Evolutionary conservation across 2,329 filamentous ascomycete species (phyloP).

Genomic region (Xylariaceae sp.): DNA sequence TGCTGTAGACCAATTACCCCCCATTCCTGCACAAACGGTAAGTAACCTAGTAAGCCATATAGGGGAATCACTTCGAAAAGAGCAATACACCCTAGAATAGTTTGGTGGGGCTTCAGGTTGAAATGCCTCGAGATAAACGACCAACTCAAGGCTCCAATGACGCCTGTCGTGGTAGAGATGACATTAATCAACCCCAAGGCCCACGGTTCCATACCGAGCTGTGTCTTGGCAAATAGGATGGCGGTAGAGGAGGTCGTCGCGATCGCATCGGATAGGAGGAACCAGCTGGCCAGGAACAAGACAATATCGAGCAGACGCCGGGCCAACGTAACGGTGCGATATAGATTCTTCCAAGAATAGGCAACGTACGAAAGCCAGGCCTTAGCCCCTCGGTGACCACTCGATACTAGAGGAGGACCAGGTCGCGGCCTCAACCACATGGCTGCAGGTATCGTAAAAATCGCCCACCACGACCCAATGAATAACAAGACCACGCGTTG

Average conservation of each 20-base stretch:
- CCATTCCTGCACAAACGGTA: constrained; percentile 68
- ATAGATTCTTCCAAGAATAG: constrained; percentile 83
- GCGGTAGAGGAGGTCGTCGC: constrained; percentile 93
- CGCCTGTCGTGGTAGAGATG: constrained; percentile 77
- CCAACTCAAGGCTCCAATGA: constrained; percentile 88
- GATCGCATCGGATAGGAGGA: constrained; percentile 87
- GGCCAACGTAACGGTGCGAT: constrained; percentile 71
- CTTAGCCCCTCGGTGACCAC: constrained; percentile 35
- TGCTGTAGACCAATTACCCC: constrained; percentile 84
- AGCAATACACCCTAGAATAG: constrained; percentile 84
- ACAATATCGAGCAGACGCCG: constrained; percentile 66
- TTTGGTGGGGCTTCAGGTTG: constrained; percentile 71
- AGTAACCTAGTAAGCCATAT: constrained; percentile 83
- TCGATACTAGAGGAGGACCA: constrained; percentile 66
- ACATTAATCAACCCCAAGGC: constrained; percentile 90
- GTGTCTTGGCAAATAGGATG: constrained; percentile 91
- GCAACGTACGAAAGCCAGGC: constrained; percentile 66
- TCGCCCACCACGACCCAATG: constrained; percentile 86
- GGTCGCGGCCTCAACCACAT: constrained; percentile 84
- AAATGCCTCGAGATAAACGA: constrained; percentile 67
- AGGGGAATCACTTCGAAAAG: constrained; percentile 90
- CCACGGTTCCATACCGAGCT: constrained; percentile 82
- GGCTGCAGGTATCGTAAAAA: constrained; percentile 83
- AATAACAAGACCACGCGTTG: constrained; percentile 81
- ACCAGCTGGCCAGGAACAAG: constrained; percentile 83